Evolutionary conservation across 257 asterid genomes (phyloP), one percentile per base, ranked within the genome.

Genomic region (Ocimum tenuiflorum): DNA sequence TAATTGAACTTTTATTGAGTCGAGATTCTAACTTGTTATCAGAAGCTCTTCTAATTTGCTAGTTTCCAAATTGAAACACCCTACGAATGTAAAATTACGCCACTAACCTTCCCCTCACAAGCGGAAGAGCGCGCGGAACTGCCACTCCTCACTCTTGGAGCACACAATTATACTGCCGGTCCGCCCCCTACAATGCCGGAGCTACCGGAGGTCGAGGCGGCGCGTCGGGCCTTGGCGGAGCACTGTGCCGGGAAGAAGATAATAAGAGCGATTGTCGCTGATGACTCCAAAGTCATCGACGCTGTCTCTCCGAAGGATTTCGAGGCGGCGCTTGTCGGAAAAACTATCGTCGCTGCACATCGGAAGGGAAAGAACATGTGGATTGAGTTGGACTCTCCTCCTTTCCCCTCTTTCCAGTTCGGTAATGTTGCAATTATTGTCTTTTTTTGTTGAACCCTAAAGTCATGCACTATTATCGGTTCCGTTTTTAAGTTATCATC

Each of bases 321-420:
- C 77, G 87, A 86, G 80, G 89, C 86, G 18, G 78, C 96, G 50
- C 82, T 94, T 35, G 71, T 60, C 43, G 99, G 97, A 0, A 94
- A 94, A 79, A 83, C 91, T 7, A 86, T 94, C 20, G 82, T 94
- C 52, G 96, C 94, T 20, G 91, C 95, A 67, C 89, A 80, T 45
- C 96, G 99, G 6, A 94, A 94, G 88, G 99, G 99, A 27, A 94
- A 94, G 65, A 90, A 94, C 79, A 88, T 94, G 97, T 94, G 99
- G 99, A 72, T 94, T 63, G 77, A 86, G 81, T 94, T 94, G 29
- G 94, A 94, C 76, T 89, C 95, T 15, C 95, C 95, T 70, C 99
- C 99, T 23, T 86, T 86, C 48, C 99, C 99, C 46, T 77, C 96
- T 75, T 94, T 94, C 76, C 99, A 90, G 68, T 94, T 89, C 67